phyloP scores from a whole-genome alignment of 2,329 filamentous ascomycete genomes.

The Elsinoe perseae region DNA sequence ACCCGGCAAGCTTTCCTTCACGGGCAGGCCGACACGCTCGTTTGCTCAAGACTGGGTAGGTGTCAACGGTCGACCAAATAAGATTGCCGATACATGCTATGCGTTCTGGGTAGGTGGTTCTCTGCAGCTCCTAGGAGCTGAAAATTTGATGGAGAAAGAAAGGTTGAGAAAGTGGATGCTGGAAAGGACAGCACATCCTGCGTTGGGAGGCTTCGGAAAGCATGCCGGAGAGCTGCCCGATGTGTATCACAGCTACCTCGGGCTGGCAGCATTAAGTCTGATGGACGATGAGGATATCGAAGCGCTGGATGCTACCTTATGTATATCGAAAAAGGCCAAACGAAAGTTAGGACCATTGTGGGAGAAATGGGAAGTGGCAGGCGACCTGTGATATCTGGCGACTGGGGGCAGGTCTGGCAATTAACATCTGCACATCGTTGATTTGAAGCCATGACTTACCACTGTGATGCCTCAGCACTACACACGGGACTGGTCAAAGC shows the following conservation, averaged over 20 bases:
- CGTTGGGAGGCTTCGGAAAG: conserved; percentile 46
- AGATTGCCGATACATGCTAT: conserved; percentile 91
- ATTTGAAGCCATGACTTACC: background rate
- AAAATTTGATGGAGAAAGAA: conserved; percentile 15
- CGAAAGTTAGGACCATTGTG: conserved; percentile 23
- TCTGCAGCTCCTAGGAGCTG: conserved; percentile 26
- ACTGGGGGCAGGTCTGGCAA: background rate
- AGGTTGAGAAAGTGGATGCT: conserved; percentile 61
- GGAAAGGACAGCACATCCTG: conserved; percentile 74
- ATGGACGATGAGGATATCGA: conserved; percentile 57
- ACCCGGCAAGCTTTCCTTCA: conserved; percentile 25
- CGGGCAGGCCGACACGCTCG: conserved; percentile 55
- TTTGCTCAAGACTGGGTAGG: conserved; percentile 55
- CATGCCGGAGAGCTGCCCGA: conserved; percentile 46
- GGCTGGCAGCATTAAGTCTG: conserved; percentile 68
- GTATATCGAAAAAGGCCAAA: conserved; percentile 56
- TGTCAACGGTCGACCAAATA: conserved; percentile 86
- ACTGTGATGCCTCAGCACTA: background rate
- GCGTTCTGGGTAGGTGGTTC: conserved; percentile 82
- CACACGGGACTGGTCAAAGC: background rate
- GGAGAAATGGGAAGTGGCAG: conserved; percentile 21
- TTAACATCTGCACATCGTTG: background rate
- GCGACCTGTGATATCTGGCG: background rate
- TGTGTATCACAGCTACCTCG: conserved; percentile 84
- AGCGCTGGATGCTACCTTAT: conserved; percentile 65